These are phyloP conservation scores for Ambrosia hybrid DNA, from an alignment of 140 eudicot genomes.

Conservation along the genomic window DNA sequence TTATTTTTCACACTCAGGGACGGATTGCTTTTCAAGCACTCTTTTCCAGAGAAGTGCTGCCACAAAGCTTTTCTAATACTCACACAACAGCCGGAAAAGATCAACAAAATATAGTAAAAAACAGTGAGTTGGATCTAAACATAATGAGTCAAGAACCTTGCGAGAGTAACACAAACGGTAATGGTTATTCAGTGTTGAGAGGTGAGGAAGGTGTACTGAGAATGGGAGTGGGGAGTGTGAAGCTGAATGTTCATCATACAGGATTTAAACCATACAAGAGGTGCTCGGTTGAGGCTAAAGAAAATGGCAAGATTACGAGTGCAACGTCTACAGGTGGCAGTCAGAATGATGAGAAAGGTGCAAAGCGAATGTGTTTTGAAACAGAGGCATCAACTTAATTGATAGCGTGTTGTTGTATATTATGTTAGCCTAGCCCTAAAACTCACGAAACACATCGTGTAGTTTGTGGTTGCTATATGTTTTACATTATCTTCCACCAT, in stretches of 20 bases:
- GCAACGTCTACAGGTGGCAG: slow-evolving; percentile 20
- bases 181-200: slow-evolving; percentile 18
- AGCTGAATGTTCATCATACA: slow-evolving; percentile 57
- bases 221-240: slow-evolving; percentile 46
- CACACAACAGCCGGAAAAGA: background rate
- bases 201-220: slow-evolving; percentile 35
- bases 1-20: slow-evolving; percentile 47
- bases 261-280: slow-evolving; percentile 97
- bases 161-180: slow-evolving; percentile 23
- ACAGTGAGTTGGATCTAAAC: slow-evolving; percentile 47
- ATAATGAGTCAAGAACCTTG: slow-evolving; percentile 29
- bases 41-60: slow-evolving; percentile 71
- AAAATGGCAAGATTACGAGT: slow-evolving; percentile 34
- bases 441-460: slow-evolving; percentile 40
- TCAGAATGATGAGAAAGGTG: slow-evolving; percentile 61
- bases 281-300: slow-evolving; percentile 88
- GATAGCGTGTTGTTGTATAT: slow-evolving; percentile 32
- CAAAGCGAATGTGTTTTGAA: slow-evolving; percentile 80
- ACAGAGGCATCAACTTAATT: slow-evolving; percentile 55
- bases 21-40: slow-evolving; percentile 86
- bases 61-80: slow-evolving; percentile 47
- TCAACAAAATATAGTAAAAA: slow-evolving; percentile 26
- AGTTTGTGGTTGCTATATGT: slow-evolving; percentile 28
- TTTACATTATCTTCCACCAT: slow-evolving; percentile 8
- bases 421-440: slow-evolving; percentile 35